phyloP scores from a whole-genome alignment of 1,139 yeast species.

The Debaryomyces singareniensis region DNA sequence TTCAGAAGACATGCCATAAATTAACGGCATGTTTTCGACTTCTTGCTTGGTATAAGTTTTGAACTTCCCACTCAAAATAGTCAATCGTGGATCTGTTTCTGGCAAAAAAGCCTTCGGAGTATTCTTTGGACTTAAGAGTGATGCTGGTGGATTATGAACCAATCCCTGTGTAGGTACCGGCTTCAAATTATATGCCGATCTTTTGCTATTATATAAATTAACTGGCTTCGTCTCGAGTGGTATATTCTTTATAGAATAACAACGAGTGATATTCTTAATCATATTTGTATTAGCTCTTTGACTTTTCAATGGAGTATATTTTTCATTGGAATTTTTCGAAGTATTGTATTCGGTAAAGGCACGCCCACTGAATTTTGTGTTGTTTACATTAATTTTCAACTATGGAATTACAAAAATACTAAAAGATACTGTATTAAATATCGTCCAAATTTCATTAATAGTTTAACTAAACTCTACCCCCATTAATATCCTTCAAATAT shows the following conservation, averaged over 20 bases:
- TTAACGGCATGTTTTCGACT: conserved; percentile 49
- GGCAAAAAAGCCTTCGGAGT: conserved; percentile 79
- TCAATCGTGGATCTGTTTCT: conserved; percentile 45
- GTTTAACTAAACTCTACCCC: conserved; percentile 18
- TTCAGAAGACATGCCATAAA: conserved; percentile 27
- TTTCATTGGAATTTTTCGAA: not conserved
- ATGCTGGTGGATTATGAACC: conserved; percentile 34
- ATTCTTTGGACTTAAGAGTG: conserved; percentile 23
- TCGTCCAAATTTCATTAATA: no score
- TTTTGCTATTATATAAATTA: conserved; percentile 30
- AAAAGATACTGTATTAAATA: no score
- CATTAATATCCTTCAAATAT: conserved; percentile 39
- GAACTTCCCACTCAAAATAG: conserved; percentile 22
- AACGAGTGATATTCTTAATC: conserved; percentile 10
- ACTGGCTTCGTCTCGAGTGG: conserved; percentile 32
- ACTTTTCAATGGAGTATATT: not conserved
- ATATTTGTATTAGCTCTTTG: conserved; percentile 10
- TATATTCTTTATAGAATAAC: conserved; percentile 10
- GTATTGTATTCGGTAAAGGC: not conserved
- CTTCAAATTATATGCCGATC: conserved; percentile 40
- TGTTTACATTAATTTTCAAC: no score
- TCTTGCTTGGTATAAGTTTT: conserved; percentile 30
- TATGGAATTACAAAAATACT: no score
- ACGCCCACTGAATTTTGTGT: not conserved
- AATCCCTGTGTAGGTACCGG: conserved; percentile 35